Base-by-base conservation (phyloP, 768 basidiomycete genomes). In the Boletus subcaerulescens region DNA sequence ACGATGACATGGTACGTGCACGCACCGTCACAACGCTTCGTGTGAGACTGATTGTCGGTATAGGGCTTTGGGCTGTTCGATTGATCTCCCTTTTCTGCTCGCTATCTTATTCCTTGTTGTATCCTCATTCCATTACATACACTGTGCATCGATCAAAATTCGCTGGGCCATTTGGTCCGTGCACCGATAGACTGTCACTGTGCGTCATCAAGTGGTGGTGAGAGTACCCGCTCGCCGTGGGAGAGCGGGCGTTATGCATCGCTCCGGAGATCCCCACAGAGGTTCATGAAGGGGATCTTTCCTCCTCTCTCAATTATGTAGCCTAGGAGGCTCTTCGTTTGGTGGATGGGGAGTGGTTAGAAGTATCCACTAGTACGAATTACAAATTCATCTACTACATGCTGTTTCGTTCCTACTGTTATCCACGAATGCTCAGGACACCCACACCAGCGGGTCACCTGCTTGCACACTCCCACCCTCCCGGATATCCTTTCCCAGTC, bases 1-100 rank as follows among this genome's bases (percentile, higher is more conserved):
- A 53, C 45, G 52, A 53, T 0, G 52, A 53, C 18, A 53, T 53
- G 52, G 52, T 53, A 15, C 10, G 45, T 50, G 4, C 32, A 14
- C 10, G 29, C 8, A 29, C 29, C 7, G 29, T 29, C 29, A 29
- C 29, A 1, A 26, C 26, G 26, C 4, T 2, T 29, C 9, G 9
- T 29, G 29, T n/a, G 29, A 22, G 45, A 12, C 48, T 62, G 33
- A 54, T 35, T 5, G 15, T 18, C 35, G 39, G 32, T 26, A 29
- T 60, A 92, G 93, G 93, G 93, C 80, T 94, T 96, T 83, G 92
- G 93, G 78, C 83, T 96, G 60, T 96, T 96, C 86, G 92, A 95
- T 77, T 94, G 80, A 81, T 74, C 63, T 65, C 17, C 58, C 63
- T 52, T 66, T 36, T 32, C 38, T 36, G 35, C 36, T 47, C 53